Evolutionary conservation across 441 rosid species (phyloP).

Genomic region (Adansonia gregorii): DNA sequence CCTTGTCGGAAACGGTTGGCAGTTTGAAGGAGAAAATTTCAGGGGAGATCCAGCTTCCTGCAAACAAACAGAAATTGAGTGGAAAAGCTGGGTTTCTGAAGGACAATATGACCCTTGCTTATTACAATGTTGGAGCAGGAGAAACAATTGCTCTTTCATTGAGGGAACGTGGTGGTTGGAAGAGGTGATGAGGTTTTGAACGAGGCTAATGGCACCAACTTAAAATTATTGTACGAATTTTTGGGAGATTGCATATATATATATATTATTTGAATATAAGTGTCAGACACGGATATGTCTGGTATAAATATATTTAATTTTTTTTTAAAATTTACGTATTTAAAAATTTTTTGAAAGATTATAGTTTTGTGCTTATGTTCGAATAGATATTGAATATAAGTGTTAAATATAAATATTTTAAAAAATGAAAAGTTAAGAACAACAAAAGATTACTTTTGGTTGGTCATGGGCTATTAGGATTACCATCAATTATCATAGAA

Average conservation of each 20-base stretch:
- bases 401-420: too few species aligned
- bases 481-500: too few species aligned
- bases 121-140: slow-evolving; percentile 80
- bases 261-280: too few species aligned
- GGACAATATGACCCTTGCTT: slow-evolving; percentile 92
- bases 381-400: too few species aligned
- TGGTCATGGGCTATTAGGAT: too few species aligned
- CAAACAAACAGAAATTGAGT: slow-evolving; percentile 96
- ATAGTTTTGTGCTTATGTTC: too few species aligned
- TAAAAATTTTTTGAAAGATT: too few species aligned
- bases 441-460: too few species aligned
- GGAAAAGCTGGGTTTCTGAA: slow-evolving; percentile 94
- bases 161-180: slow-evolving; percentile 97
- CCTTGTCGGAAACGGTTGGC: slow-evolving; percentile 79
- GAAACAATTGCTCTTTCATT: slow-evolving; percentile 69
- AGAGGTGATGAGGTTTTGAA: slow-evolving; percentile 53
- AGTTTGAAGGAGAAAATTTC: slow-evolving; percentile 98
- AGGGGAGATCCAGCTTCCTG: slow-evolving; percentile 86
- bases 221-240: slow-evolving; percentile 20
- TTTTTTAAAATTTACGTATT: too few species aligned
- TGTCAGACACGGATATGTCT: too few species aligned
- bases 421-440: too few species aligned
- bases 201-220: slow-evolving; percentile 20
- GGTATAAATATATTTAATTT: too few species aligned
- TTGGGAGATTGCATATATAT: neutral